Evolutionary conservation across 2,329 filamentous ascomycete genomes (phyloP).

Genomic region (Fusarium sp.): DNA sequence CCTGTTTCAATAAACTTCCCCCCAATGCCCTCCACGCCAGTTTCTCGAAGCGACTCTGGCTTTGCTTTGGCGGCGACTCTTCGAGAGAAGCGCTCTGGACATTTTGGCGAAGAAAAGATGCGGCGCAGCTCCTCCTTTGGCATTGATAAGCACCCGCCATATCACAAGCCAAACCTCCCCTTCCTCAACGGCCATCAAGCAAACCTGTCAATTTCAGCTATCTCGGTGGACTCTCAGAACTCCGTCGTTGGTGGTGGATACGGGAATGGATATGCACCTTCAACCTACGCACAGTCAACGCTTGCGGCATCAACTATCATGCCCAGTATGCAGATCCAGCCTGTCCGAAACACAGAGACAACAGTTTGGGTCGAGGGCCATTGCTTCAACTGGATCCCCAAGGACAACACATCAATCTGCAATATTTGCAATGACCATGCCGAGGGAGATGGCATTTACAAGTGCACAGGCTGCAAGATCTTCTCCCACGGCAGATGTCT

Average conservation of each 20-base stretch:
- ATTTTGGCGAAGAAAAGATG: conserved; percentile 82
- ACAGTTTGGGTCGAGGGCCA: conserved; percentile 88
- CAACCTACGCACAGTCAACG: conserved; percentile 86
- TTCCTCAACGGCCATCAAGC: conserved; percentile 74
- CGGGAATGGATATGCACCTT: conserved; percentile 76
- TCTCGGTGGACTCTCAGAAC: conserved; percentile 71
- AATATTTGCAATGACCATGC: conserved; percentile 80
- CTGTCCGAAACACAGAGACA: conserved; percentile 80
- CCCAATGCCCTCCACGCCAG: conserved; percentile 76
- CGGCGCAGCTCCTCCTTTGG: conserved; percentile 94
- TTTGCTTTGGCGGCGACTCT: conserved; percentile 87
- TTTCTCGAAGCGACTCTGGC: conserved; percentile 91
- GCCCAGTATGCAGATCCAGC: conserved; percentile 83
- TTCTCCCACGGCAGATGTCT: conserved; percentile 68
- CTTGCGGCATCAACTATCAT: conserved; percentile 86
- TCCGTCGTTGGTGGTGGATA: conserved; percentile 63
- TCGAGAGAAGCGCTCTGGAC: conserved; percentile 91
- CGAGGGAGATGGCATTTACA: conserved; percentile 77
- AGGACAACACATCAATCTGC: conserved; percentile 70
- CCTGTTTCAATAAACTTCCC: conserved; percentile 83
- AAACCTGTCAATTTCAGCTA: conserved; percentile 67
- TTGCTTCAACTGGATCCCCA: conserved; percentile 73
- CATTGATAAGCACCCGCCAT: conserved; percentile 73
- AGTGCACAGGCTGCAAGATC: conserved; percentile 72
- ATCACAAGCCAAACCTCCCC: conserved; percentile 76